These are phyloP conservation scores for Pelagophyceae sp. DNA, from an alignment of 352 stramenopile species.

Conservation along the genomic window DNA sequence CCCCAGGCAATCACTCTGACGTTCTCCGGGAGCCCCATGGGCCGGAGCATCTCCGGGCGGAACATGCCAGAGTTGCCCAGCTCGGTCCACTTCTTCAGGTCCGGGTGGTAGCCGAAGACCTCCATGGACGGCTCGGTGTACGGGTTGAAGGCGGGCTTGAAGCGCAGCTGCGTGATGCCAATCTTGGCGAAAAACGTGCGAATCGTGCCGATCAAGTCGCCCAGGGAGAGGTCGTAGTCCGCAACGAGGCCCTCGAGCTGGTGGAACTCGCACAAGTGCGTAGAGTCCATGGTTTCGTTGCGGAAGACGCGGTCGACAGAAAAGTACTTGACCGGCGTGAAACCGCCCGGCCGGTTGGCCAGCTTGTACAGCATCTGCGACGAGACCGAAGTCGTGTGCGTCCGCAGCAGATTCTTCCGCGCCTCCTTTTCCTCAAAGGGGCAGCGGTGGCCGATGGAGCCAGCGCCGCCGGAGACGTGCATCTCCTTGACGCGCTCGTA, in stretches of 20 bases:
- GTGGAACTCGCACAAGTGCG: conserved; percentile 99
- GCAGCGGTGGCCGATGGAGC: conserved; percentile 87
- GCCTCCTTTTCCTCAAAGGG: conserved; percentile 77
- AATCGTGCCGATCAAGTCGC: conserved; percentile 97
- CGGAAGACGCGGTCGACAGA: conserved; percentile 99
- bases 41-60: conserved; percentile 95
- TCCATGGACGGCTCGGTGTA: conserved; percentile 99
- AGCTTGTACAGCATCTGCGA: conserved; percentile 98
- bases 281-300: conserved; percentile 99
- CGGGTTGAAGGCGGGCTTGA: conserved; percentile 99
- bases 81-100: conserved; percentile 99
- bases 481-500: conserved; percentile 95
- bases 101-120: conserved; percentile 99
- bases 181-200: conserved; percentile 98
- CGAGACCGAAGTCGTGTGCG: conserved; percentile 97
- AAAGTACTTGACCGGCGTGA: conserved; percentile 96
- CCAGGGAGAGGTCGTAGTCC: conserved; percentile 95
- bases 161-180: conserved; percentile 91
- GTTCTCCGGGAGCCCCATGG: conserved; percentile 97
- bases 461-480: conserved; percentile 90
- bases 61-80: conserved; percentile 99
- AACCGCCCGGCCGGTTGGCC: conserved; percentile 81
- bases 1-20: conserved; percentile 98
- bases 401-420: conserved; percentile 97
- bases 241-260: conserved; percentile 97